Evolutionary conservation across 2,329 filamentous ascomycete species (phyloP).

Genomic region (Epichloe bromicola): DNA sequence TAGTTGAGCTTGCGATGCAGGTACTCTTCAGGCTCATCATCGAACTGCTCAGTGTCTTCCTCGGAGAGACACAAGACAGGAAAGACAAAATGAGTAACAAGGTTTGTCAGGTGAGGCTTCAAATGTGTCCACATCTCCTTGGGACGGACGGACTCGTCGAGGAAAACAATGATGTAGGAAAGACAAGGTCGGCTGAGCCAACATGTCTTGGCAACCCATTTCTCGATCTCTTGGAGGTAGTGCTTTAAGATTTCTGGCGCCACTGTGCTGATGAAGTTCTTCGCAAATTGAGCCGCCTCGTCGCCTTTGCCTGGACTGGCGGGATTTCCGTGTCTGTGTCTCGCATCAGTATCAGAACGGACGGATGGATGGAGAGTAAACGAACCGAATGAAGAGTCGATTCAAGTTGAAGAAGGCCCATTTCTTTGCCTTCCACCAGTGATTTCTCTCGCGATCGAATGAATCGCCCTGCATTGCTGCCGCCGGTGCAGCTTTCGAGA

Average conservation of each 20-base stretch:
- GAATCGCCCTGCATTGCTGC: conserved; percentile 71
- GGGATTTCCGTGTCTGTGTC: conserved; percentile 73
- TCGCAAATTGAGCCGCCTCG: conserved; percentile 71
- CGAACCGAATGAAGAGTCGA: conserved; percentile 78
- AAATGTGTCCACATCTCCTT: conserved; percentile 95
- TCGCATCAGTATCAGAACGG: neutral
- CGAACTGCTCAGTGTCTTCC: conserved; percentile 87
- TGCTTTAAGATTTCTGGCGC: conserved; percentile 93
- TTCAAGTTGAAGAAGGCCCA: conserved; percentile 98
- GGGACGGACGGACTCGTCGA: conserved; percentile 94
- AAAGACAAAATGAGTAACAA: conserved; percentile 91
- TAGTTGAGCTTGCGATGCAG: conserved; percentile 95
- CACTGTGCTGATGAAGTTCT: conserved; percentile 80
- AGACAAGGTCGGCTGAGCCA: conserved; percentile 93
- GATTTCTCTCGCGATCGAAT: conserved; percentile 79
- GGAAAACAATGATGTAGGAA: conserved; percentile 84
- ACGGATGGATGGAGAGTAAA: neutral
- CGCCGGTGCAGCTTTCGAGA: conserved; percentile 71
- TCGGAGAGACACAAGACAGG: conserved; percentile 85
- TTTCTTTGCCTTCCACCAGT: conserved; percentile 99
- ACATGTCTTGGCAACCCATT: conserved; percentile 87
- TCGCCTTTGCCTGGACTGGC: conserved; percentile 59
- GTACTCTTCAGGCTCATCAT: conserved; percentile 91
- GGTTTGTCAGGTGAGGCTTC: conserved; percentile 82
- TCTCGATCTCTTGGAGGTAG: conserved; percentile 89